A percentile compares a stretch with the other conserved stretches of the same genome.
These are phyloP conservation scores for Chlamydomonas asymmetrica DNA, from an alignment of 139 green algal species.

Conservation along the genomic window DNA sequence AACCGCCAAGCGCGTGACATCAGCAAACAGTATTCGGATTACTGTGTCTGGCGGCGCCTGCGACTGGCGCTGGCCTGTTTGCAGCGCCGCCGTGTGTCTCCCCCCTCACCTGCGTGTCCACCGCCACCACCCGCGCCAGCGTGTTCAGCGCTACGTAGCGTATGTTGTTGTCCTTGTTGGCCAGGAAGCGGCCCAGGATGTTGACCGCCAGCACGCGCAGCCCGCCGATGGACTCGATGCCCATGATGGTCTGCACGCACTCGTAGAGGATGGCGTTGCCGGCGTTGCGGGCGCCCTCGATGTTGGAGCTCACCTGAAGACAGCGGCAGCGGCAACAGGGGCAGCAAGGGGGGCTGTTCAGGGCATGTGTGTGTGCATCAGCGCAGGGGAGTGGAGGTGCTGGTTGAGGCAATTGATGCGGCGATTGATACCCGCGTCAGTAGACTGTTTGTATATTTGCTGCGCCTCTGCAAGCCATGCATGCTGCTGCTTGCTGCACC, in stretches of 20 bases:
- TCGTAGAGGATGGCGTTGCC: constrained; percentile 97
- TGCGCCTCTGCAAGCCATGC: no score
- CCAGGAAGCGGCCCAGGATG: constrained; percentile 93
- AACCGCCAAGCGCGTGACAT: no score
- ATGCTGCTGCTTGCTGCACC: no score
- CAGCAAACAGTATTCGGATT: no score
- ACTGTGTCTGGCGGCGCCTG: no score
- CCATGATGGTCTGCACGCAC: constrained; percentile 91
- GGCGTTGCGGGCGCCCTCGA: constrained; percentile 81
- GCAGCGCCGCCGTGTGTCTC: no score
- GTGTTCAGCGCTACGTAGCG: constrained; percentile 97
- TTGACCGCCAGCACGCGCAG: constrained; percentile 97
- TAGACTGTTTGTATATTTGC: no score
- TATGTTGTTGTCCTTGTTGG: constrained; percentile 91
- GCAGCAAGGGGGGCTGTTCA: no score
- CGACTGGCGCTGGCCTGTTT: no score
- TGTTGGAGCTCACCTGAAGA: constrained; percentile 83
- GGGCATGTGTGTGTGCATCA: no score
- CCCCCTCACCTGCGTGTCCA: constrained; percentile 78
- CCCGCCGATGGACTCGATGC: constrained; percentile 86
- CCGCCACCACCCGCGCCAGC: constrained; percentile 75
- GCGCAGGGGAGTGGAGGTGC: constrained; percentile 6
- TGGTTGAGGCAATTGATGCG: neutral
- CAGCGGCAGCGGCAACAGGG: no score
- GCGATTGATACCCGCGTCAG: neutral